phyloP scores from a whole-genome alignment of 2,329 filamentous ascomycete genomes.

The Botrytis tulipae region DNA sequence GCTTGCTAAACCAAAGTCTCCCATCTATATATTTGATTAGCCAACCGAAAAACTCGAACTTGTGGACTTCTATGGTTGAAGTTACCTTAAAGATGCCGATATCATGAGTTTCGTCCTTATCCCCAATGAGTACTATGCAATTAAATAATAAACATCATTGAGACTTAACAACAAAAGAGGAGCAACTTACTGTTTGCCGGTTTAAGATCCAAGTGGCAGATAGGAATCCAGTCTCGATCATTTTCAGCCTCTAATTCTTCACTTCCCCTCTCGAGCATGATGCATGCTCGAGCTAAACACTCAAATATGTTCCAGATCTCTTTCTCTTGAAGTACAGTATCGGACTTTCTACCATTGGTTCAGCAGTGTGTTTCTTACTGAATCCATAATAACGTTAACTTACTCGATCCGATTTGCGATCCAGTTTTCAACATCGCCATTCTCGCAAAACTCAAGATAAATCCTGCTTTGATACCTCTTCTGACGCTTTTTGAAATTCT shows the following conservation, averaged over 20 bases:
- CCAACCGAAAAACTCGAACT: too few relatives aligned
- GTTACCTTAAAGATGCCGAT: background rate
- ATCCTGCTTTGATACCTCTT: background rate
- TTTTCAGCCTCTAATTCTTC: background rate
- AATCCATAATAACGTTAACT: background rate
- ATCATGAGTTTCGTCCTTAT: background rate
- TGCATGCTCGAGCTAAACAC: conserved; percentile 4
- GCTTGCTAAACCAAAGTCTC: background rate
- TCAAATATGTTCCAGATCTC: conserved; percentile 7
- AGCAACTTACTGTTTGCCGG: background rate
- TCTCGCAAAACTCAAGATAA: conserved; percentile 3
- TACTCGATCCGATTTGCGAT: background rate
- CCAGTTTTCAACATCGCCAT: background rate
- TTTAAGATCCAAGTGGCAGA: conserved; percentile 3
- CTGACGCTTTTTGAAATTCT: background rate
- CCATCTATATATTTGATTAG: background rate
- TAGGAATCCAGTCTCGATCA: background rate
- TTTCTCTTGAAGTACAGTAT: background rate
- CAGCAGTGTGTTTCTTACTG: rapidly evolving
- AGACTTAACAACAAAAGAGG: background rate
- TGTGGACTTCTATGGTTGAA: background rate
- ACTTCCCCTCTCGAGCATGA: background rate
- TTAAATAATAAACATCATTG: background rate
- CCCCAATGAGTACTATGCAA: background rate
- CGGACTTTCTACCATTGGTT: background rate